Evolutionary conservation across 2,329 filamentous ascomycete species (phyloP), one percentile per base, ranked within the genome.

Genomic region (Trichophyton mentagrophytes): DNA sequence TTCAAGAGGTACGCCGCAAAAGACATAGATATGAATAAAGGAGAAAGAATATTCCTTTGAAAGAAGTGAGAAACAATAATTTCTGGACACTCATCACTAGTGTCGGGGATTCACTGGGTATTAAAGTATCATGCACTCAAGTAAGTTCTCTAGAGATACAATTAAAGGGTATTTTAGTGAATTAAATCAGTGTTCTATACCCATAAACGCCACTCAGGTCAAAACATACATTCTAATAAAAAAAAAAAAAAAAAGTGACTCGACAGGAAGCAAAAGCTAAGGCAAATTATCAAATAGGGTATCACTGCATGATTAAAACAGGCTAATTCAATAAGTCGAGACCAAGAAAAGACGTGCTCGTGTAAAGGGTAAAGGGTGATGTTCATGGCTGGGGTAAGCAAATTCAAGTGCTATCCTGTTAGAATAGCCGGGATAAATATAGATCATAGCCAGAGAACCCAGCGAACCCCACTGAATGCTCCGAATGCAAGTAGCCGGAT

Each of bases 361-460:
- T 38, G 33, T 38, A 38, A 13, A 38, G 33, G 33, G 9, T 4
- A 38, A 13, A 38, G 33, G 9, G 11, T 3, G 6, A 13, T 38
- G 11, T 38, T 38, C 9, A 38, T 13, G 8, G 9, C 9, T 3
- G 13, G 33, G 11, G 9, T 38, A 38, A 13, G 3, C 33, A 38
- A 38, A 38, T 38, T 38, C 33, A 38, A 13, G 9, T 11, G 33
- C 11, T 44, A 44, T 7, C 15, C n/a, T 20, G 1, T 22, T 25
- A 2, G 44, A 11, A 47, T 4, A 22, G 44, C 6, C 9, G 11
- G 20, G 8, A 3, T 53, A 2, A 30, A 30, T 17, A 13, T n/a
- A 61, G n/a, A 33, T 76, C 72, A 89, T 66, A 93, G 72, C 89
- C 89, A 96, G 64, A 96, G 75, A 70, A 96, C 73, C 92, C 92